Percentiles rank a stretch among this genome's conserved stretches.
Conservation (phyloP, 2,329 filamentous ascomycete species). For the Botrytis cinerea region DNA sequence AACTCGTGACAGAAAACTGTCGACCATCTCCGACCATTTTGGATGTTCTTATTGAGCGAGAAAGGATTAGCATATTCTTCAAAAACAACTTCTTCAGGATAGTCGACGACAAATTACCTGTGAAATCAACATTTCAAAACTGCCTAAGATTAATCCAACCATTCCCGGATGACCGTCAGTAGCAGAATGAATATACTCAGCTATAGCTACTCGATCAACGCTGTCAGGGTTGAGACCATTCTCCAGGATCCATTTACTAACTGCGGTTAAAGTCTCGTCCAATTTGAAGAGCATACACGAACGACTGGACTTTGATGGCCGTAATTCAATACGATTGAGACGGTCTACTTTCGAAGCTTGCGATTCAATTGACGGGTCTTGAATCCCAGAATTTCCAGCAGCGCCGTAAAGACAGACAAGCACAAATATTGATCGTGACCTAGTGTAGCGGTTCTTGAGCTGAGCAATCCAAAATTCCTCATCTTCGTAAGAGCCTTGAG, state of each 20-base stretch:
- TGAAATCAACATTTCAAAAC: not conserved
- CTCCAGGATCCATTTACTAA: not conserved
- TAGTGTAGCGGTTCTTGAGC: not conserved
- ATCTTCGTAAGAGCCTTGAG: slow-evolving; percentile 7
- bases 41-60: not conserved
- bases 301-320: not conserved
- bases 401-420: not conserved
- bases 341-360: not conserved
- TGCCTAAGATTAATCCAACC: not conserved
- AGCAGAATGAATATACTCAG: slow-evolving; percentile 7
- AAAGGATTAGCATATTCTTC: not conserved
- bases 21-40: not conserved
- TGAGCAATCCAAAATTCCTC: not conserved
- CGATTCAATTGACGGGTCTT: not conserved
- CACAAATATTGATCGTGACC: not conserved
- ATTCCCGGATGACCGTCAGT: slow-evolving; percentile 8
- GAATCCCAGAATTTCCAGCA: not conserved
- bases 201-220: not conserved
- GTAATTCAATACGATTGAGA: not conserved
- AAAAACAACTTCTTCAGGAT: not conserved
- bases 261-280: not conserved
- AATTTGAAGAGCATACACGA: not conserved
- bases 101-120: not conserved
- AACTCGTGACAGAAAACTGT: not conserved
- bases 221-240: not conserved